phyloP scores from a whole-genome alignment of 805 yeast genomes.

The Sugiyamaella marilandica region DNA sequence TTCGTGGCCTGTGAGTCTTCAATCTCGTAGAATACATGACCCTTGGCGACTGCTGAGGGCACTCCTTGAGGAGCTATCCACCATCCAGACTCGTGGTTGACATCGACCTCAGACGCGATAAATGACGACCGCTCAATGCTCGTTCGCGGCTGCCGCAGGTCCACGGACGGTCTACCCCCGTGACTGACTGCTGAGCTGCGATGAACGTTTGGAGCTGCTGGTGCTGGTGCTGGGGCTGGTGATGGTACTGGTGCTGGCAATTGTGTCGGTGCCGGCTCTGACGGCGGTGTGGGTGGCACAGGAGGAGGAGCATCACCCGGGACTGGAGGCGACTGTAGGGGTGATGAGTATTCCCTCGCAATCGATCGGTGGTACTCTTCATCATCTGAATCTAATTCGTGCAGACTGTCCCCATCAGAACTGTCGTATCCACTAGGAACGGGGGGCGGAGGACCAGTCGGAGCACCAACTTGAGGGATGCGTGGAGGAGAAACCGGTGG shows the following conservation, averaged over 20 bases:
- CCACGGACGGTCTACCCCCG: constrained; percentile 23
- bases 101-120: constrained; percentile 32
- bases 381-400: not conserved
- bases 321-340: constrained; percentile 26
- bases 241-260: not conserved
- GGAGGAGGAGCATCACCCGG: constrained; percentile 17
- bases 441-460: constrained; percentile 14
- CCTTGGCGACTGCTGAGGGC: constrained; percentile 49
- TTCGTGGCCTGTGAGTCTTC: constrained; percentile 54
- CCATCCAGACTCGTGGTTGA: constrained; percentile 49
- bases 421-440: not conserved
- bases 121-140: constrained; percentile 14
- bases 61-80: constrained; percentile 53
- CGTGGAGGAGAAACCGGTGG: constrained; percentile 20
- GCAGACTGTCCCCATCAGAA: constrained; percentile 7
- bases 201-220: constrained; percentile 17
- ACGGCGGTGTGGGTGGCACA: constrained; percentile 22
- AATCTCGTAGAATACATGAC: constrained; percentile 57
- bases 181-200: not conserved
- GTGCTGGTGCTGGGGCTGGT: constrained; percentile 23
- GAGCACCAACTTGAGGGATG: constrained; percentile 13
- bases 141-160: constrained; percentile 7
- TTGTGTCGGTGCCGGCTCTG: constrained; percentile 19
- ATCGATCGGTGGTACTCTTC: constrained; percentile 14
- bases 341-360: constrained; percentile 20